phyloP scores from a whole-genome alignment of 1,139 yeast genomes.

The Diutina ranongensis region DNA sequence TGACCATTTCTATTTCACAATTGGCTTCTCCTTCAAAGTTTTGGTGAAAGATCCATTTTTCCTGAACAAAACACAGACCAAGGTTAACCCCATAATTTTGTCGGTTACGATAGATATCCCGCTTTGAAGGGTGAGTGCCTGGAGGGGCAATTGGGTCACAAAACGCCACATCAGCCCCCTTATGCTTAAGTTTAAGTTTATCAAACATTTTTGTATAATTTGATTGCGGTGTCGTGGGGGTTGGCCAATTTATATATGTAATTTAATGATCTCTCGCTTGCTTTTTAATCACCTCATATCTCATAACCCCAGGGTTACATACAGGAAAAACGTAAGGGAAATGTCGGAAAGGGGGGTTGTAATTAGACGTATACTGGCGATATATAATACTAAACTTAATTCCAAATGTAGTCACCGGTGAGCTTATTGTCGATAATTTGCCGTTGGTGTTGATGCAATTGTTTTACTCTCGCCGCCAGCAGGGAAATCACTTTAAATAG shows the following conservation, averaged over 20 bases:
- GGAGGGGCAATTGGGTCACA: constrained; percentile 9
- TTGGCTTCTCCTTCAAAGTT: constrained; percentile 45
- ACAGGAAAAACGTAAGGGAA: no score
- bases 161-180: constrained; percentile 17
- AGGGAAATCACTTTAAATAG: constrained; percentile 36
- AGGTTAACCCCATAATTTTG: constrained; percentile 77
- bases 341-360: no score
- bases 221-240: background rate
- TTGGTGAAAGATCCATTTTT: constrained; percentile 57
- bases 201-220: constrained; percentile 21
- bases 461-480: constrained; percentile 36
- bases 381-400: constrained; percentile 17
- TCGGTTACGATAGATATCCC: constrained; percentile 53
- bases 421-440: constrained; percentile 36
- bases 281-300: no score
- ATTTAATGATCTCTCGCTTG: no score
- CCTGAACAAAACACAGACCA: constrained; percentile 76
- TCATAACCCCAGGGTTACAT: no score
- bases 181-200: constrained; percentile 26
- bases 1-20: constrained; percentile 63
- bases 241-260: background rate
- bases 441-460: constrained; percentile 34
- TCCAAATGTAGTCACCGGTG: constrained; percentile 49
- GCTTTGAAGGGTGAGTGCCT: constrained; percentile 28
- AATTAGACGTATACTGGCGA: no score